Evolutionary conservation across 2,329 filamentous ascomycete genomes (phyloP), one percentile per base, ranked within the genome.

Genomic region (Talaromyces islandicus): DNA sequence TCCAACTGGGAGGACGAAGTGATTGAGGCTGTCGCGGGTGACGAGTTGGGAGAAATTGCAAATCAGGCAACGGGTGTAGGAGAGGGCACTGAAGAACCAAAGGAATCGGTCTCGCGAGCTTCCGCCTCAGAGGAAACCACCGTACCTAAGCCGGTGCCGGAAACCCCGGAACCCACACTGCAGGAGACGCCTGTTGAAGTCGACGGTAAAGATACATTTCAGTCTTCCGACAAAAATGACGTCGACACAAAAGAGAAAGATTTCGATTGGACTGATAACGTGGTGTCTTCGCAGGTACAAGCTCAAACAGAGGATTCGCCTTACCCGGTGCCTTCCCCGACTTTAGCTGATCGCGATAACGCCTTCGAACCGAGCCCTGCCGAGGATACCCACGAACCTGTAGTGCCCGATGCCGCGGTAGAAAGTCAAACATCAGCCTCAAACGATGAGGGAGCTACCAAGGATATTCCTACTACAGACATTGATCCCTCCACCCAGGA

Each of bases 251-350:
- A 65, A 67, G 70, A 70, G 69, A 71, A 75, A 67, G 67, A 70
- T 68, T 65, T 73, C 66, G 69, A 70, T 73, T 76, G 73, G 75
- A 77, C 75, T 77, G 74, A 77, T 77, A 67, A 75, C 64, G 72
- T 71, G 68, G 68, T 75, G 68, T 73, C 70, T 73, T 70, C 71
- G 72, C 75, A 77, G 75, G 73, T 77, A 75, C 72, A 75, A 68
- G 69, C 71, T 67, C 66, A 71, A 63, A 68, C 69, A 67, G 55
- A 64, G 69, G 67, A 69, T 65, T 69, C 63, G 69, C 67, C 67
- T 65, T 70, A 63, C 67, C 68, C 68, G 65, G 70, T 64, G 69
- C 67, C 67, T 68, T 66, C 66, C 68, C 68, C 66, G 54, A 65
- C 63, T 68, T 69, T 66, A 65, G 66, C 63, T 73, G 67, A 72